Conservation (phyloP, 768 basidiomycete genomes). For the Heimioporus sp. region DNA sequence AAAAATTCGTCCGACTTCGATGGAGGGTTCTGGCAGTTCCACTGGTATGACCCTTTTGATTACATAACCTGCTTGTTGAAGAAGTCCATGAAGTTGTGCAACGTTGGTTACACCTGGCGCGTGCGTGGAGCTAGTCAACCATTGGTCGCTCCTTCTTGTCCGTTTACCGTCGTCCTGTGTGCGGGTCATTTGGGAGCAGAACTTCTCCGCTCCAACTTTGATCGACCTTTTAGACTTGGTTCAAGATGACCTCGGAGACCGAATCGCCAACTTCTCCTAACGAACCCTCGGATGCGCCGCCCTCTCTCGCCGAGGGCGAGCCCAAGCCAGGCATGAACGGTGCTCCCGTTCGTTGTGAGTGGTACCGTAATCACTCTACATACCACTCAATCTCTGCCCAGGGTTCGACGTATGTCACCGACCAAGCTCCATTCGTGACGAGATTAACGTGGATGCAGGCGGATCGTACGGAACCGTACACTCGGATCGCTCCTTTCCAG, state of each 20-base stretch:
- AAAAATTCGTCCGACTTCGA: too few relatives aligned
- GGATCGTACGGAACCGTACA: constrained; percentile 80
- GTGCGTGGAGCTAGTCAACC: background rate
- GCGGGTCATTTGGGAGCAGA: background rate
- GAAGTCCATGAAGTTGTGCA: background rate
- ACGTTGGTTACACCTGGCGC: constrained; percentile 1
- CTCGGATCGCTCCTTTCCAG: constrained; percentile 80
- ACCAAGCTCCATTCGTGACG: constrained; percentile 3
- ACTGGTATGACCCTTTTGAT: too few relatives aligned
- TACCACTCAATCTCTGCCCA: constrained; percentile 27
- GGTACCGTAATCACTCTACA: background rate
- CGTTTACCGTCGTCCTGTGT: background rate
- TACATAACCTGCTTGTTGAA: background rate
- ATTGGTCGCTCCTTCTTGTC: background rate
- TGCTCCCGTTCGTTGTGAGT: constrained; percentile 78
- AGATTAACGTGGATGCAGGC: constrained; percentile 47
- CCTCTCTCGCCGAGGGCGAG: constrained; percentile 52
- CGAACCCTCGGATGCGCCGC: constrained; percentile 61
- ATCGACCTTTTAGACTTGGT: background rate
- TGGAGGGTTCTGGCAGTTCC: too few relatives aligned
- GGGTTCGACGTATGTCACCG: constrained; percentile 78
- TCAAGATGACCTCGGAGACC: constrained; percentile 17
- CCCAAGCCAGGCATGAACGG: constrained; percentile 76
- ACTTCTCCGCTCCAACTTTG: too few relatives aligned
- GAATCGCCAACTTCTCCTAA: constrained; percentile 40